Evolutionary conservation across 208 protist species (phyloP), one percentile per base, ranked within the genome.

Genomic region (Angomonas ambiguus): DNA sequence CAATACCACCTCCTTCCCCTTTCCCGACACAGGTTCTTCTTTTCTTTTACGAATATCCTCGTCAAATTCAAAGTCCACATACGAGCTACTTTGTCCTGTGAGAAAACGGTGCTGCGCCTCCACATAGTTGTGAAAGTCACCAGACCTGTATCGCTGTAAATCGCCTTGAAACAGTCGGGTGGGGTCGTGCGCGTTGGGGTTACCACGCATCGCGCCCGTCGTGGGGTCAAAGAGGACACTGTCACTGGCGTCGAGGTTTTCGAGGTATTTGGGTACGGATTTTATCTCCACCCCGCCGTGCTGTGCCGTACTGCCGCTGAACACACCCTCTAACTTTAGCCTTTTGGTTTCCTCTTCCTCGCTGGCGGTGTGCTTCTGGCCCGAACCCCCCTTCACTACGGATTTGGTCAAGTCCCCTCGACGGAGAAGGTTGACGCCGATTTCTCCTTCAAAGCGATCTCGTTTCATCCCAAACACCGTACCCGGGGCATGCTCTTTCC

Each of bases 61-160:
- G 58, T 95, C 90, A 35, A 87, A 77, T 42, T 82, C 82, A 62
- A 95, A 93, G 71, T 95, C 90, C 11, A 95, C 90, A 76, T 93
- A 87, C 0, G 77, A 87, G 51, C 74, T 76, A 8, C 81, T 85
- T 67, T 92, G 72, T 11, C 90, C 90, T 0, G 80, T 90, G 20
- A 93, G 62, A 67, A 91, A 93, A 24, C 90, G 82, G 61, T 87
- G 71, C 74, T 92, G 90, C 61, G 74, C 74, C 35, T 93, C 90
- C 22, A 93, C 71, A 66, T 90, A 91, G 28, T 87, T 78, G 72
- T 85, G 80, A 65, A 85, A 93, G 63, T 88, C 85, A 0, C 82
- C 87, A 0, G 81, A 78, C 28, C 79, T 83, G 69, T 92, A 91
- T 13, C 85, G 80, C 71, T 80, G 65, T 31, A 93, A 66, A 65